These are phyloP conservation scores for Talaromyces piceae DNA, from an alignment of 2,329 filamentous ascomycete genomes.

Conservation along the genomic window DNA sequence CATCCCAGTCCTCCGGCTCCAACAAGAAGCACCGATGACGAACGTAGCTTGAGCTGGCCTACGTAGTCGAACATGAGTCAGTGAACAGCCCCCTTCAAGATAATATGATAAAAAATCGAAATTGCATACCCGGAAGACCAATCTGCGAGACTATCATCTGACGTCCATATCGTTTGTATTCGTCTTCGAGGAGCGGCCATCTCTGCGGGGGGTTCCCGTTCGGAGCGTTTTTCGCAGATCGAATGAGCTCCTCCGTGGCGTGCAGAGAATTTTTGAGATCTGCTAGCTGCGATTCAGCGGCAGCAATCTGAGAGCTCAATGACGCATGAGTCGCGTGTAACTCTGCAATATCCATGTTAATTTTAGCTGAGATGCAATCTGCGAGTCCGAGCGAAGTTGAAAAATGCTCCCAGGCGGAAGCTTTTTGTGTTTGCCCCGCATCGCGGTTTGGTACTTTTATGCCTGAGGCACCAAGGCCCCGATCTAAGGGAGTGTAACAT, in stretches of 20 bases:
- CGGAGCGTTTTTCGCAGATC: slow-evolving; percentile 12
- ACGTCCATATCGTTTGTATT: slow-evolving; percentile 80
- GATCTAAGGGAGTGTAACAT: not conserved
- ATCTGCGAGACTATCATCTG: slow-evolving; percentile 84
- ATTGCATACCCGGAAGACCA: slow-evolving; percentile 60
- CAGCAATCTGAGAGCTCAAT: slow-evolving; percentile 29
- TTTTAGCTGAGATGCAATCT: not conserved
- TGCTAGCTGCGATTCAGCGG: slow-evolving; percentile 29
- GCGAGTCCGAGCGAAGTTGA: not conserved
- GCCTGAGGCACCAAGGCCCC: not conserved
- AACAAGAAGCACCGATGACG: slow-evolving; percentile 67
- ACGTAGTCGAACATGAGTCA: not conserved
- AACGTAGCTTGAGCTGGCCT: slow-evolving; percentile 71
- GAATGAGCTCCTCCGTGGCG: slow-evolving; percentile 18
- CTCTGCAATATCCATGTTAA: not conserved
- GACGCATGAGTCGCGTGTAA: slow-evolving; percentile 24
- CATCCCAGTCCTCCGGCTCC: slow-evolving; percentile 87
- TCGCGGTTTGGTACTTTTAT: not conserved
- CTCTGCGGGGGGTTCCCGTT: slow-evolving; percentile 21
- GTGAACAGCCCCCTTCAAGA: not conserved
- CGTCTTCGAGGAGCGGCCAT: slow-evolving; percentile 64
- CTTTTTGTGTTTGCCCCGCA: not conserved
- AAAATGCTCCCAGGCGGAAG: not conserved
- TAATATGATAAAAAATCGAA: too few species aligned
- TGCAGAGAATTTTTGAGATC: slow-evolving; percentile 30